phyloP scores from a whole-genome alignment of 148 eudicot genomes.

The Limonium bicolor region DNA sequence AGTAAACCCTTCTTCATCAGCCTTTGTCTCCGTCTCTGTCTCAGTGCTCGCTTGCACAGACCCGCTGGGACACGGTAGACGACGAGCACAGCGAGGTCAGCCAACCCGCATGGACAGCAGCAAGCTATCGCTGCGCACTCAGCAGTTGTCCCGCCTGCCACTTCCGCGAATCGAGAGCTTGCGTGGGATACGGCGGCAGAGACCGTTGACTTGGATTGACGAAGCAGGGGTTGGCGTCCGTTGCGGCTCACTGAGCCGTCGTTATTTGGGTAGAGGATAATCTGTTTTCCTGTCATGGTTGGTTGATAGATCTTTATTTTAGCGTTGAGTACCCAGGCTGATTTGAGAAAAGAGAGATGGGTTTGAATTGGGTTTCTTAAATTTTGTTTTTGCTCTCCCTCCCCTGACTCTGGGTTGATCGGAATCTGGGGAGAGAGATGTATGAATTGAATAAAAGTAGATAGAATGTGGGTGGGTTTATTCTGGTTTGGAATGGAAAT shows the following conservation, averaged over 20 bases:
- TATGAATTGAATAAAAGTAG: too few relatives aligned
- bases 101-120: conserved; percentile 38
- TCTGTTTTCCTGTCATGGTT: conserved; percentile 3
- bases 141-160: conserved; percentile 48
- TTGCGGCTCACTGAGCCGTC: not conserved
- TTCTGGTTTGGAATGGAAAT: too few relatives aligned
- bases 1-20: conserved; percentile 1
- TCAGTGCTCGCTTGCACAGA: conserved; percentile 17
- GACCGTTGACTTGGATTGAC: not conserved
- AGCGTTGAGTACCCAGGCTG: too few relatives aligned
- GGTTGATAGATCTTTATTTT: too few relatives aligned
- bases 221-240: conserved; percentile 1
- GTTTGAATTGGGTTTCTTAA: too few relatives aligned
- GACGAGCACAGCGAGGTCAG: conserved; percentile 23
- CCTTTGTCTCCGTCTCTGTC: not conserved
- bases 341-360: too few relatives aligned
- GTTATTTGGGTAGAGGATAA: not conserved
- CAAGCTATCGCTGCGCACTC: conserved; percentile 50
- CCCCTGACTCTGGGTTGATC: too few relatives aligned
- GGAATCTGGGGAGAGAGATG: too few relatives aligned
- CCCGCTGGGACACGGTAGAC: conserved; percentile 42
- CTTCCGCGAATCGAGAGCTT: conserved; percentile 23
- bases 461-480: too few relatives aligned
- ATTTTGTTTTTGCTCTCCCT: too few relatives aligned
- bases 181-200: not conserved